Evolutionary conservation across 140 eudicot genomes (phyloP).

Genomic region (Ambrosia hybrid): DNA sequence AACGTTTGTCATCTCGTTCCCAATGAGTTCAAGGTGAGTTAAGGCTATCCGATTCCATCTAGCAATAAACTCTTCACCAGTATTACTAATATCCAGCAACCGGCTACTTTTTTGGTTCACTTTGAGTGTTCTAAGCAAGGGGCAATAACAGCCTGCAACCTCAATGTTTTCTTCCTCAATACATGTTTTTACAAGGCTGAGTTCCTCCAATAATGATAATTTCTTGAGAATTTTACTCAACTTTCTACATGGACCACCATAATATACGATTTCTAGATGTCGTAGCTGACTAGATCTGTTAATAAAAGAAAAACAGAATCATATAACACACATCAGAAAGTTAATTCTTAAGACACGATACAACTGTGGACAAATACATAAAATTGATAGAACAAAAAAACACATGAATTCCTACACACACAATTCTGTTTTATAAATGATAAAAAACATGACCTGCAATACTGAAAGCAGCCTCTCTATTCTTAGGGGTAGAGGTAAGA

Average conservation of each 20-base stretch:
- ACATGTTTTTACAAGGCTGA: background rate
- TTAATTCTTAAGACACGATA: no score
- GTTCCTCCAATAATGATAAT: constrained; percentile 16
- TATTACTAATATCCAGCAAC: no score
- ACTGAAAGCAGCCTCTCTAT: no score
- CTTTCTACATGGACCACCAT: background rate
- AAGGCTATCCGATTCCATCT: background rate
- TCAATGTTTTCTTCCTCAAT: background rate
- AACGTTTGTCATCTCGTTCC: background rate
- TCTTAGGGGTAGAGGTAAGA: no score
- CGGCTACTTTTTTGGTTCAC: background rate
- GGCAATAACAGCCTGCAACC: constrained; percentile 4
- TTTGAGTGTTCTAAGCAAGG: constrained; percentile 12
- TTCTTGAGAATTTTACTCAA: constrained; percentile 4
- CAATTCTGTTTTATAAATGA: no score
- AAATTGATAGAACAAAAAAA: no score
- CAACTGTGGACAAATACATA: no score
- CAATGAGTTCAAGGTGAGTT: constrained; percentile 6
- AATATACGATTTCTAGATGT: background rate
- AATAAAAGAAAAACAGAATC: no score
- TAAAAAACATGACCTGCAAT: no score
- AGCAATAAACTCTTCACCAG: background rate
- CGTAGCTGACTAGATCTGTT: background rate
- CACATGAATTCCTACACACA: no score
- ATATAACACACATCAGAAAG: no score